Evolutionary conservation across 2,329 filamentous ascomycete species (phyloP), one percentile per base, ranked within the genome.

Genomic region (Microcyclosporella mali): DNA sequence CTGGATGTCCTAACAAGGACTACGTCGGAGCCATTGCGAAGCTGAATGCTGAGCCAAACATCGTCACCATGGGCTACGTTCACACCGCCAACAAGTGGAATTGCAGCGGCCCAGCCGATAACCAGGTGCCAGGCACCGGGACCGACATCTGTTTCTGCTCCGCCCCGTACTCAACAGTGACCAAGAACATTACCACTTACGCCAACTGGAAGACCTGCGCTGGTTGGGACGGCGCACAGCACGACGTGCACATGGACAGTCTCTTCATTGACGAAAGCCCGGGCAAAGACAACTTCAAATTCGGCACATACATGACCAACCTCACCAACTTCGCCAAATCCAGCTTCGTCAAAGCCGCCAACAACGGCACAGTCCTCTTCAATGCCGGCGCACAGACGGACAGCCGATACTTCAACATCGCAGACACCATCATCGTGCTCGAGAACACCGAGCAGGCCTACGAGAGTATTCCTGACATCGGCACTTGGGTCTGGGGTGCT

Each of bases 41-140:
- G 9, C 47, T 62, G 7, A 58, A 58, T 42, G 38, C 47, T 6
- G 44, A 49, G 45, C 46, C 40, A 28, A 62, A 61, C 50, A 51
- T 56, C 40, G 37, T 54, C 21, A 46, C 55, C 18, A 50, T 58
- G 33, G 60, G 47, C n/a, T 61, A 62, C 50, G 50, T 62, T 3
- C 57, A 57, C 50, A 54, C 54, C 8, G 53, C 56, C 30, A 47
- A 51, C 2, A 46, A 46, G 11, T 50, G 35, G 19, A 44, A 58
- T 37, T 52, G 51, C 30, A 53, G 51, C 12, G 30, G 40, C 12
- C 40, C 40, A 14, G 21, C 19, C 28, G 30, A 41, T 2, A 39
- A 21, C 27, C 29, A 32, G 27, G 14, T 4, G 19, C 34, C 34
- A 14, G 17, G 8, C 2, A 37, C 34, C 2, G 28, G 28, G 9